A percentile compares a stretch with the other conserved stretches of the same genome.
phyloP scores from a whole-genome alignment of 805 yeast species.

The Lachancea quebecensis region DNA sequence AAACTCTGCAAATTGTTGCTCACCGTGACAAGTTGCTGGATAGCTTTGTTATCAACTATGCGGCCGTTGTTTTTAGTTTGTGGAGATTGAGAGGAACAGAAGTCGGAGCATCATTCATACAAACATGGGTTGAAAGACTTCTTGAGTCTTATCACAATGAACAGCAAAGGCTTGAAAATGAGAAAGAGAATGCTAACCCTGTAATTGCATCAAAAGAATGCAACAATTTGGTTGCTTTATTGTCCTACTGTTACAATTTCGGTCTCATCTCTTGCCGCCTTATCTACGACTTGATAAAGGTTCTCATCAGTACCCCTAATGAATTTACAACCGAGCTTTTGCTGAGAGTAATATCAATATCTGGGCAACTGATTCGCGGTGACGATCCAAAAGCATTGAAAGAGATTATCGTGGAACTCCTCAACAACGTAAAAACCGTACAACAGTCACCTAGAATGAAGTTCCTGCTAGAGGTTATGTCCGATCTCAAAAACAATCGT shows the following conservation, averaged over 20 bases:
- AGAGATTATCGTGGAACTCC: slow-evolving; percentile 49
- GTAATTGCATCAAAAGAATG: slow-evolving; percentile 38
- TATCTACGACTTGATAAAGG: slow-evolving; percentile 65
- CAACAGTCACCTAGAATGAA: slow-evolving; percentile 64
- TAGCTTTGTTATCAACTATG: slow-evolving; percentile 70
- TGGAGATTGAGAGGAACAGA: slow-evolving; percentile 78
- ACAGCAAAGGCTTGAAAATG: slow-evolving; percentile 1
- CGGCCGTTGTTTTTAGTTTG: slow-evolving; percentile 67
- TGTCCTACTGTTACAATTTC: slow-evolving; percentile 71
- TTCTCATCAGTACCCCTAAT: slow-evolving; percentile 46
- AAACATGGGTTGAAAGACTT: slow-evolving; percentile 66
- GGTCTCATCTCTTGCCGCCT: slow-evolving; percentile 68
- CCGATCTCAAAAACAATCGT: slow-evolving; percentile 82
- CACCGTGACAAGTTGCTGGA: slow-evolving; percentile 66
- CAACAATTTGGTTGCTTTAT: slow-evolving; percentile 61
- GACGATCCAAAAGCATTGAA: slow-evolving; percentile 87
- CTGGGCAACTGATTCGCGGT: slow-evolving; percentile 79
- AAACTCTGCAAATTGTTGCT: slow-evolving; percentile 57
- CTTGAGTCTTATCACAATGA: slow-evolving; percentile 35
- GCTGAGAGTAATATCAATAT: slow-evolving; percentile 59
- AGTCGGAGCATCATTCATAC: slow-evolving; percentile 82
- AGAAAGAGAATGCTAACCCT: slow-evolving; percentile 2
- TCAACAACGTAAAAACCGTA: slow-evolving; percentile 24
- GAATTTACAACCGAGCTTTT: slow-evolving; percentile 75
- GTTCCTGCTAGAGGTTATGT: slow-evolving; percentile 77